A percentile compares a stretch with the other conserved stretches of the same genome.
phyloP scores from a whole-genome alignment of 805 yeast species.

The Candida sonorensis region DNA sequence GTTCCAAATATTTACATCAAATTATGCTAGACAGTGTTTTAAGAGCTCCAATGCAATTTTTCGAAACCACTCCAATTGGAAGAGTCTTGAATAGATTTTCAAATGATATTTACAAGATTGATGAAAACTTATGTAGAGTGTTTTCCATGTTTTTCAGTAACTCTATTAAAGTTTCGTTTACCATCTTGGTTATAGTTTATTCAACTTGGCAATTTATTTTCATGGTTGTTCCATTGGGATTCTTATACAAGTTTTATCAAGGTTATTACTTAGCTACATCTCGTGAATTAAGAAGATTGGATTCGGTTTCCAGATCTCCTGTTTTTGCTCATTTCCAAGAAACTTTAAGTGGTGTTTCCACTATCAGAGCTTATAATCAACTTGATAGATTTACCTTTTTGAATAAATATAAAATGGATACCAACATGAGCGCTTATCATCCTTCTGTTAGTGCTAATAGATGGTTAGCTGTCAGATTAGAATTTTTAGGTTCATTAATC shows the following conservation, averaged over 20 bases:
- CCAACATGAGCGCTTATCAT: constrained; percentile 86
- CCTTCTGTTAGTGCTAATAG: constrained; percentile 91
- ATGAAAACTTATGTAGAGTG: constrained; percentile 67
- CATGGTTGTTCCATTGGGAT: constrained; percentile 61
- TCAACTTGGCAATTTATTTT: constrained; percentile 85
- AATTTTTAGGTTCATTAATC: constrained; percentile 82
- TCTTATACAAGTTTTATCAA: constrained; percentile 65
- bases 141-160: constrained; percentile 63
- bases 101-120: constrained; percentile 83
- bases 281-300: constrained; percentile 76
- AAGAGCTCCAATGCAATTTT: constrained; percentile 91
- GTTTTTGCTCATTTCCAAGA: constrained; percentile 83
- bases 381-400: constrained; percentile 53
- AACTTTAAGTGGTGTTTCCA: constrained; percentile 65
- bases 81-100: constrained; percentile 87
- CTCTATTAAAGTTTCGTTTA: constrained; percentile 58
- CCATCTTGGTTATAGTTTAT: constrained; percentile 70
- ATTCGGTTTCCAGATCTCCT: constrained; percentile 74
- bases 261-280: constrained; percentile 71
- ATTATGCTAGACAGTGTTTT: constrained; percentile 66
- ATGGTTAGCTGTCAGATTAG: constrained; percentile 95
- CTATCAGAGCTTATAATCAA: constrained; percentile 71
- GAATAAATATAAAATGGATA: constrained; percentile 69
- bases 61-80: constrained; percentile 94
- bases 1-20: constrained; percentile 70